Evolutionary conservation across 495 filamentous ascomycete genomes (phyloP).

Genomic region (Lepidopterella palustris): DNA sequence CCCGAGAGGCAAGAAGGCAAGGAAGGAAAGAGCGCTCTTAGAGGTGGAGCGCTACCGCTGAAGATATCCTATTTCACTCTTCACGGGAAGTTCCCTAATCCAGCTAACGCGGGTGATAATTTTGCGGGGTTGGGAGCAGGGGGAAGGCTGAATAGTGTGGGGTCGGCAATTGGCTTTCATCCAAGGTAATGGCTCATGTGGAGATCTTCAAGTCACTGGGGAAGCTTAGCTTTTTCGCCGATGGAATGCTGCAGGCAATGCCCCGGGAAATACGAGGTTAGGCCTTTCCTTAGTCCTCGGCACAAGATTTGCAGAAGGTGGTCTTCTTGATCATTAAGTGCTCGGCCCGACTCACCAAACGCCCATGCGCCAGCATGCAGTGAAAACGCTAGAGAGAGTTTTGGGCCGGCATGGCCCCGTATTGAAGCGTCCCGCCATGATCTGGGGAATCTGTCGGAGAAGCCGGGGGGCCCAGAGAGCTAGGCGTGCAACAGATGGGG

Average conservation of each 20-base stretch:
- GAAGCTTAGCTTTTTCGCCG: neutral
- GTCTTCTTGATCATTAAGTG: neutral
- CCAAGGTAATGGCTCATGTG: neutral
- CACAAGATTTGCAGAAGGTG: neutral
- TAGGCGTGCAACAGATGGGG: neutral
- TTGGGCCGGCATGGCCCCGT: no score
- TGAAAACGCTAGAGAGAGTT: no score
- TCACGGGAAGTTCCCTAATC: neutral
- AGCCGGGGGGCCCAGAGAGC: neutral
- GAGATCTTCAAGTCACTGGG: neutral
- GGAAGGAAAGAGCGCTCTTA: neutral
- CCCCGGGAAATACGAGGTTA: neutral
- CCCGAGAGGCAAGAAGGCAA: neutral
- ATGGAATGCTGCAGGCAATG: no score
- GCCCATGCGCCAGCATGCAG: no score
- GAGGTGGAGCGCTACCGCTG: neutral
- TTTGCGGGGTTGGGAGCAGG: neutral
- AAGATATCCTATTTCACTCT: conserved; percentile 1
- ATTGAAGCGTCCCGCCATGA: neutral
- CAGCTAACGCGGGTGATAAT: neutral
- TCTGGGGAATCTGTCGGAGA: neutral
- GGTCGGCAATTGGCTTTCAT: neutral
- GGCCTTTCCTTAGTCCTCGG: neutral
- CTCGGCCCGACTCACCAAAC: neutral
- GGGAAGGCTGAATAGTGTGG: neutral